Percentiles rank a stretch among this genome's conserved stretches.
Conservation (phyloP, 768 basidiomycete species). For the Boletus barrowsii region DNA sequence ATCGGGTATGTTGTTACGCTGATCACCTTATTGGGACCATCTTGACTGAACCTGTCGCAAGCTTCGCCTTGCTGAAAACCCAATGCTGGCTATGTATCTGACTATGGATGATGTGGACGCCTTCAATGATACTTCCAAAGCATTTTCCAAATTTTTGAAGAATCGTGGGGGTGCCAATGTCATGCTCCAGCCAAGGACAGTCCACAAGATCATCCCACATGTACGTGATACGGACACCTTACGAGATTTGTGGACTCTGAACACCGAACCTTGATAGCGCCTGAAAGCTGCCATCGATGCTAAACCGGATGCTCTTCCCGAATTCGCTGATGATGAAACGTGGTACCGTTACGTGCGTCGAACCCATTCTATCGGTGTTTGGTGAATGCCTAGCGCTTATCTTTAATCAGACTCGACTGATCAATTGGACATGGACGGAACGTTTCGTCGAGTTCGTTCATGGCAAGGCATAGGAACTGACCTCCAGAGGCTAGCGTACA, state of each 20-base stretch:
- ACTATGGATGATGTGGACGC: constrained; percentile 13
- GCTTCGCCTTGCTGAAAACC: constrained; percentile 7
- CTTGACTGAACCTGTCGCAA: constrained; percentile 2
- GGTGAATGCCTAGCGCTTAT: neutral
- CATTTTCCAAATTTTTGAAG: constrained; percentile 36
- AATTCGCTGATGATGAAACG: constrained; percentile 32
- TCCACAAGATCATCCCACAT: constrained; percentile 38
- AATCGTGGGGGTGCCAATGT: constrained; percentile 23
- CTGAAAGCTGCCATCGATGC: constrained; percentile 27
- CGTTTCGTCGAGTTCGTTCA: constrained; percentile 25
- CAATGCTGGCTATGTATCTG: neutral
- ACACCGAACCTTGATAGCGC: constrained; percentile 27
- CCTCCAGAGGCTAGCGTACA: neutral
- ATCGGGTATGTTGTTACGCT: constrained; percentile 12
- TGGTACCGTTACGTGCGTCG: constrained; percentile 34
- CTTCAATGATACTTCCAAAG: constrained; percentile 37
- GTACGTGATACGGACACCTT: constrained; percentile 25
- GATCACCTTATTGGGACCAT: neutral
- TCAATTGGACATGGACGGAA: constrained; percentile 24
- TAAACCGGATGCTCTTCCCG: constrained; percentile 28
- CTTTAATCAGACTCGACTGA: constrained; percentile 14
- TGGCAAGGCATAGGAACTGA: constrained; percentile 1
- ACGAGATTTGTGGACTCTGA: neutral
- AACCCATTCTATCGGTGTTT: neutral
- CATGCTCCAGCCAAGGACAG: constrained; percentile 22